Base-by-base conservation (phyloP, 306 rosid genomes). In the Rosa persica region DNA sequence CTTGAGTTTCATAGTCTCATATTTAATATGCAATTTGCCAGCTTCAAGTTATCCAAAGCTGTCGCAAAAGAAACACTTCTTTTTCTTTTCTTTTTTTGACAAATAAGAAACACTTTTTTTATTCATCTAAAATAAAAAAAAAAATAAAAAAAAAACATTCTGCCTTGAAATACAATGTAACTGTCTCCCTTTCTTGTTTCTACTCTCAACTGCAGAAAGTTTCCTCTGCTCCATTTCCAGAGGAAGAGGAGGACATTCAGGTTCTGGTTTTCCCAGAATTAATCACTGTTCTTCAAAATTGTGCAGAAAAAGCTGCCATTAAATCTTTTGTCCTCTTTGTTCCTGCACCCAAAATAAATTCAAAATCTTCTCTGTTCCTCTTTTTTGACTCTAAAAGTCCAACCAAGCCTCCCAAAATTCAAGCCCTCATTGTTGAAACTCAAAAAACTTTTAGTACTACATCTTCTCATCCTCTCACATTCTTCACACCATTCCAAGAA, bases 171-270 rank as follows among this genome's bases (percentile, higher is more conserved):
- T 40, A 19, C 22, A 67, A 12, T 51, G 49, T 9, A 47, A 23
- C 75, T 74, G 76, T 76, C 77, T 71, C 77, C 34, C 64, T 70
- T 52, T 76, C 77, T 81, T 84, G 84, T 79, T 89, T 81, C 86
- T 58, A n/a, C 68, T 42, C 71, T 57, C 84, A 82, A 68, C 47
- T 78, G 67, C 64, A 72, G 81, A 75, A 83, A 78, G 60, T 77
- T 43, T 48, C 57, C 38, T 80, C 85, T 81, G 46, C 90, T 76
- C 76, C 86, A 71, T 78, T 40, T 79, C 67, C 76, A 68, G 67
- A 82, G 78, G 75, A 78, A 39, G 70, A 80, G 78, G 82, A 78
- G 49, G 49, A 57, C 52, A 54, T 80, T 80, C 75, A 78, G 46
- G 78, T 76, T 73, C 80, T 84, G 46, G 55, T 82, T 79, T 69